These are phyloP conservation scores for Cenococcum geophilum DNA, from an alignment of 495 filamentous ascomycete species.

Conservation along the genomic window DNA sequence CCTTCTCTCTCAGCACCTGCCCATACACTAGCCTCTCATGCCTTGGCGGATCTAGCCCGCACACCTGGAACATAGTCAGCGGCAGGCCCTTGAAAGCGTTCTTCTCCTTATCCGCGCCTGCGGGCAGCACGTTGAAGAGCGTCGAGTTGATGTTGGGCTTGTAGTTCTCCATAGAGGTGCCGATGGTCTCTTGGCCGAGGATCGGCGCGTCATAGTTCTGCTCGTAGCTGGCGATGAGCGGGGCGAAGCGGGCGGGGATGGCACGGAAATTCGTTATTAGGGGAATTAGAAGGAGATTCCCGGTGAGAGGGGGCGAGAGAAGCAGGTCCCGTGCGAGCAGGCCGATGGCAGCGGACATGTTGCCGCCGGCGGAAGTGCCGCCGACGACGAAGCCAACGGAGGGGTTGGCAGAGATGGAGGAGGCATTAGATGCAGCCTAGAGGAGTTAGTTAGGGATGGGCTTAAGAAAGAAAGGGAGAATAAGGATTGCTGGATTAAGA, in stretches of 20 bases:
- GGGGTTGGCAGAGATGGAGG: slow-evolving; percentile 19
- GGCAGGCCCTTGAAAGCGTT: slow-evolving; percentile 9
- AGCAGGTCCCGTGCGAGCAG: slow-evolving; percentile 16
- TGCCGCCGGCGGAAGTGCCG: slow-evolving; percentile 30
- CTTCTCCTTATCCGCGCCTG: slow-evolving; percentile 3
- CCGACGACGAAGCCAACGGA: slow-evolving; percentile 28
- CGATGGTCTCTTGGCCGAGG: neutral
- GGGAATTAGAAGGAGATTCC: slow-evolving; percentile 23
- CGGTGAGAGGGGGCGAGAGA: slow-evolving; percentile 26
- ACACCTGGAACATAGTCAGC: slow-evolving; percentile 32
- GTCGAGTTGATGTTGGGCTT: slow-evolving; percentile 13
- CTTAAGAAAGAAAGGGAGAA: neutral
- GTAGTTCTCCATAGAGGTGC: slow-evolving; percentile 9
- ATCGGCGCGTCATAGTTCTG: neutral
- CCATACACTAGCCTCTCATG: slow-evolving; percentile 43
- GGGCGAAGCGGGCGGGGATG: slow-evolving; percentile 26
- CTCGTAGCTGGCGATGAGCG: slow-evolving; percentile 3
- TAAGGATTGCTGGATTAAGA: too few species aligned
- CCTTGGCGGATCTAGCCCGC: slow-evolving; percentile 39
- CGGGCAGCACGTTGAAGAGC: slow-evolving; percentile 5
- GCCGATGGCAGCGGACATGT: slow-evolving; percentile 14
- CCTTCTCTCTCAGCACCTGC: slow-evolving; percentile 32
- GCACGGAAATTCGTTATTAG: slow-evolving; percentile 10
- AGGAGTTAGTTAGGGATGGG: neutral
- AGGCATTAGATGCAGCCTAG: slow-evolving; percentile 20